Percentiles rank a stretch among this genome's conserved stretches.
Conservation (phyloP, 1,139 yeast genomes). For the Candida dubliniensis region DNA sequence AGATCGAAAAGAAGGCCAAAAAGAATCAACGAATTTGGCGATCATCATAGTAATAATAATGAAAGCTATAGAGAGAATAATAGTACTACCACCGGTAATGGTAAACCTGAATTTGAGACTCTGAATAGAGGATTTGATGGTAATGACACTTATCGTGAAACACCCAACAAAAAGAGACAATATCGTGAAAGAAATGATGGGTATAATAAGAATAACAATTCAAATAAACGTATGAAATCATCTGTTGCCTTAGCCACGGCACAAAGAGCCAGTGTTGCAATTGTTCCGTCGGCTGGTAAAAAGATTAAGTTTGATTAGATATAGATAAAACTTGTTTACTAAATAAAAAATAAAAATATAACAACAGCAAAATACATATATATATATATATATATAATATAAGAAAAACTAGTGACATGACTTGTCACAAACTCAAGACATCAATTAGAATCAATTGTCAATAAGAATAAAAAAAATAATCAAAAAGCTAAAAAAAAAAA, state of each 20-base stretch:
- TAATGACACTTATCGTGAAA: conserved; percentile 11
- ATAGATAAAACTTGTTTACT: background rate
- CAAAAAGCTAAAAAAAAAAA: background rate
- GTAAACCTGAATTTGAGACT: too few species aligned
- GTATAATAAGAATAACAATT: background rate
- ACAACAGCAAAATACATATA: too few species aligned
- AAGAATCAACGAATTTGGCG: conserved; percentile 11
- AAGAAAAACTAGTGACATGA: background rate
- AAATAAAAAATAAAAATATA: conserved; percentile 1
- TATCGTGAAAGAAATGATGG: conserved; percentile 15
- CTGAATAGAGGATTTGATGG: background rate
- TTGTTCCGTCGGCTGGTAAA: conserved; percentile 89
- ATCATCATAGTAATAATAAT: conserved; percentile 1
- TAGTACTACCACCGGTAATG: background rate
- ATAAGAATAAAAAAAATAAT: background rate
- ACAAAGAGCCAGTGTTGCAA: conserved; percentile 86
- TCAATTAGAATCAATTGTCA: background rate
- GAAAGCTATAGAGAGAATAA: conserved; percentile 1
- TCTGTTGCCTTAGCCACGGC: conserved; percentile 88
- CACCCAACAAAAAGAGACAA: conserved; percentile 22
- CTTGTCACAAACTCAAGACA: too few species aligned
- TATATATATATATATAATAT: background rate
- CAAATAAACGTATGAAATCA: conserved; percentile 60
- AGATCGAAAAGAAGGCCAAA: conserved; percentile 75
- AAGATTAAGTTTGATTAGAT: conserved; percentile 63